Evolutionary conservation across 495 filamentous ascomycete genomes (phyloP), one percentile per base, ranked within the genome.

Genomic region (Hyaloscypha finlandica): DNA sequence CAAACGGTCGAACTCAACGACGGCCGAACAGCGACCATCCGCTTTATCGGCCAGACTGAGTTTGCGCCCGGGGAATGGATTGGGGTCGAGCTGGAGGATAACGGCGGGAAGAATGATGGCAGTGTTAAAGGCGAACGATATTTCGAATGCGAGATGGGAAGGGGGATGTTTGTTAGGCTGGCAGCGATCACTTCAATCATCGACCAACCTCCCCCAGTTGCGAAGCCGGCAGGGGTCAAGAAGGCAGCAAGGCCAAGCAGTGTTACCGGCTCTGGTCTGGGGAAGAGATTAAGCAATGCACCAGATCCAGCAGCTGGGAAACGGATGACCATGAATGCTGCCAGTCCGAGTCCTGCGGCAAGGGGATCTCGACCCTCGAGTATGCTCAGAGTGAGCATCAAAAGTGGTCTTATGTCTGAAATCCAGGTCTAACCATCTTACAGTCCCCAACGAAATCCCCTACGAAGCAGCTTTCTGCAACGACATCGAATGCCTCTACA

Each of bases 101-200:
- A 86, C n/a, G 84, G 82, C 12, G 95, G 95, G 12, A 98, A 99
- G 79, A 98, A 99, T 73, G 92, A 99, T 83, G 95, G 95, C 70
- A 86, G 89, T 33, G 91, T 98, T 48, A 86, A 94, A 76, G 94
- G 93, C 52, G 85, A 94, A 69, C 83, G 92, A 48, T 99, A 99
- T 77, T 99, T 98, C 73, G 86, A 93, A 30, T 97, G 94, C 73
- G 77, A 87, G 61, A 86, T 87, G 65, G 85, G 86, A 6, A 85
- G 86, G 79, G 95, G 95, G 71, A 95, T 98, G 90, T 99, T 99
- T 72, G 84, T 97, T 35, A 84, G 90, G 39, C 88, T 91, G 6
- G 74, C 81, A 4, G 87, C 86, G 2, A 79, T 86, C 30, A 80
- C 37, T 29, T 12, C 81, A 32, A 74, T 93, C 22, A 63, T 96